phyloP scores from a whole-genome alignment of 345 rosid species.

The Eucalyptus microcorys region DNA sequence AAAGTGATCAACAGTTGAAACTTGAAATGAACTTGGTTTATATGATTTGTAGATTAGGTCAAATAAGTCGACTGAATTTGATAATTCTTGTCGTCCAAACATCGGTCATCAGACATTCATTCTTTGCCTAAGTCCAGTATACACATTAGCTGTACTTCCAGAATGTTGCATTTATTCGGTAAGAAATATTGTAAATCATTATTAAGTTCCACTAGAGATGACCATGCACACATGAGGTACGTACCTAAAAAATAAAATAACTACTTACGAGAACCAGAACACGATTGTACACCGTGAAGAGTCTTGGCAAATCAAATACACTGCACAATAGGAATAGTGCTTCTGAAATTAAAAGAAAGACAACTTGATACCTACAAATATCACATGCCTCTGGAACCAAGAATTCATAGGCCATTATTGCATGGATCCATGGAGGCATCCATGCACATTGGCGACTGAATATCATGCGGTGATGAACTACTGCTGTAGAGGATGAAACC shows the following conservation, averaged over 20 bases:
- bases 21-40: neutral
- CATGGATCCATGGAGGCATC: neutral
- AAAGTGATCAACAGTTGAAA: neutral
- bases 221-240: neutral
- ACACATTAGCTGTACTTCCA: neutral
- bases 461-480: neutral
- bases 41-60: neutral
- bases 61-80: neutral
- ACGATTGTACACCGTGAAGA: neutral
- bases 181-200: neutral
- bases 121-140: neutral
- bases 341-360: neutral
- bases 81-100: neutral
- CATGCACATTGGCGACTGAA: neutral
- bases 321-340: neutral
- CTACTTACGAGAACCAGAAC: neutral
- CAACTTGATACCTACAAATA: neutral
- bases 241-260: neutral
- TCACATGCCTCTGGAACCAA: neutral
- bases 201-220: neutral
- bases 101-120: neutral
- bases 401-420: neutral
- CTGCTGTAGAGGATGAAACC: neutral
- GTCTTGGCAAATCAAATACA: neutral
- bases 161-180: neutral